These are phyloP conservation scores for Deinandra increscens DNA, from an alignment of 129 eudicot species.

Conservation along the genomic window DNA sequence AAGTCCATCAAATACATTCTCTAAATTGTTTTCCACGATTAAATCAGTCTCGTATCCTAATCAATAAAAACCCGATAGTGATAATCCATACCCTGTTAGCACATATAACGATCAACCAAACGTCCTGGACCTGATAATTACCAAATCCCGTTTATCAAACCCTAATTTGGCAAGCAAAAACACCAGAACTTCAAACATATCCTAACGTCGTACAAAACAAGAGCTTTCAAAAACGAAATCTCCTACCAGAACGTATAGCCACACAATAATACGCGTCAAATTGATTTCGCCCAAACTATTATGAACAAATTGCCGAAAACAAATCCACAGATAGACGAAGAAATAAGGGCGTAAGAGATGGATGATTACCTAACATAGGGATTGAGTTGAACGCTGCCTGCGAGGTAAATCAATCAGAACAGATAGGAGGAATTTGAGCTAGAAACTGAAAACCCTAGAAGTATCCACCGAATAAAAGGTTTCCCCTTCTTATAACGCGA, in stretches of 20 bases:
- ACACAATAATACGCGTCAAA: neutral
- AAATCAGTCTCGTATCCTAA: neutral
- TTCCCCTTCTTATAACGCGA: neutral
- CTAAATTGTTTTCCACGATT: neutral
- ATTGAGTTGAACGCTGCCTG: neutral
- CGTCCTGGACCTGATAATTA: neutral
- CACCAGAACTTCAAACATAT: neutral
- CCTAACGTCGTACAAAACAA: neutral
- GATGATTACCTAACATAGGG: neutral
- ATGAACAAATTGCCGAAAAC: neutral
- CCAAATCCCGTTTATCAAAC: neutral
- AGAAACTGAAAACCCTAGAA: neutral
- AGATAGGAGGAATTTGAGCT: neutral
- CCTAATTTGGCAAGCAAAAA: constrained; percentile 1
- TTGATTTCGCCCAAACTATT: neutral
- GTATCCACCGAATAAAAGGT: constrained; percentile 6
- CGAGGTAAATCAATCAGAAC: neutral
- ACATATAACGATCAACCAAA: neutral
- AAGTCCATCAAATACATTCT: neutral
- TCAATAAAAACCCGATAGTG: neutral
- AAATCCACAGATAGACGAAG: neutral
- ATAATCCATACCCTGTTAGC: no score
- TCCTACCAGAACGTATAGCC: neutral
- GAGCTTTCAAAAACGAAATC: neutral
- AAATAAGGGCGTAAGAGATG: neutral